Base-by-base conservation (phyloP, 169 alveolate species). In the Eimeria maxima region DNA sequence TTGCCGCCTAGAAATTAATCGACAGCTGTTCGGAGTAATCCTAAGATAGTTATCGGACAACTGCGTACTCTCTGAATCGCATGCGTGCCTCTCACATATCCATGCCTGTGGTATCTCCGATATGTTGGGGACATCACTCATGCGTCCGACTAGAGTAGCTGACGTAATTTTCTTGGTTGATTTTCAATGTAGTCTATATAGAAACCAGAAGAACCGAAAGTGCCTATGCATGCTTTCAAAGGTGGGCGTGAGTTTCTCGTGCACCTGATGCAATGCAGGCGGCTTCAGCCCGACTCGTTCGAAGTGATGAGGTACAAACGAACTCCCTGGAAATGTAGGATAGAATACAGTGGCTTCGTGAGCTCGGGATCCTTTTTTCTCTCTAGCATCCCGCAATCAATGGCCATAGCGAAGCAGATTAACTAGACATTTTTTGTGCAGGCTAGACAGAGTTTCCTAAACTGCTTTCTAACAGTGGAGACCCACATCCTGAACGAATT, bases 291-390 rank as follows among this genome's bases (percentile, higher is more conserved):
- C 80, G 7, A 69, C 3, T 24, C 50, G 22, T 10, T 69, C 11
- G 27, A 29, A 29, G 80, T 33, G n/a, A 69, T 33, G 80, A 29
- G 16, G 80, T 29, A 29, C 3, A 69, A 69, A 69, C 80, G 13
- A 14, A 69, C 80, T 33, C 80, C 80, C 80, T 69, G 80, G 50
- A 14, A n/a, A 45, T 6, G 80, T 69, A 69, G 45, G 80, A 33
- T 69, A 69, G 45, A 47, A 33, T 33, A 69, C n/a, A 29, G 50
- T 10, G 80, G 50, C 45, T 4, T 7, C 22, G 80, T 29, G 22
- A 24, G n/a, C 20, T 29, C 80, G 3, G 45, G n/a, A 27, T 13
- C n/a, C 50, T 29, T 8, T 33, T 22, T 69, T 29, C 80, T 69
- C 47, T 6, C 50, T 29, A 69, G 11, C 22, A 69, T 29, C 78